Base-by-base conservation (phyloP, 192 early-diverging fungal species). In the Helicostylum pulchrum region DNA sequence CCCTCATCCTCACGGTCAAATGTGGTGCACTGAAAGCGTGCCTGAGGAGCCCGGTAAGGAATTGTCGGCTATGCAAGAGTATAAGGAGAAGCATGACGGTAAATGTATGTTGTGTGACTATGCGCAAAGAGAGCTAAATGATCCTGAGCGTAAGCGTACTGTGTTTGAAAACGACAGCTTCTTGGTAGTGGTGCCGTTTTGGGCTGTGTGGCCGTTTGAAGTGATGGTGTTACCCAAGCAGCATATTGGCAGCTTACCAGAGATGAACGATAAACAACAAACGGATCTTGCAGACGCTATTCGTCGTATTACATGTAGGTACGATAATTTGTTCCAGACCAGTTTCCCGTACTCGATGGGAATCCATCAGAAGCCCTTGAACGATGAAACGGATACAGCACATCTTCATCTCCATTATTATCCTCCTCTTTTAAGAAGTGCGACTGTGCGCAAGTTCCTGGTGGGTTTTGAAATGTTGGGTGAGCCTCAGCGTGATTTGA, bases 271-370 rank as follows among this genome's bases (percentile, higher is more conserved):
- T 17, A 7, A 50, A 36, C 85, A 93, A 70, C 72, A 78, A 58
- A 23, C 64, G 15, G 87, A 91, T 61, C 73, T 96, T 30, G 93
- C 95, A 2, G 85, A 88, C 56, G 86, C 90, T 44, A 66, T 97
- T 12, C 78, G 86, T 9, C 76, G 82, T 6, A 79, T 96, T 11
- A 91, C 94, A 4, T 88, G 85, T 54, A 84, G 88, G 9, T 99
- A 99, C 77, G 96, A 99, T 67, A 95, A 96, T 68, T 51, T 99
- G 19, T 99, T 99, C 70, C 55, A 85, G 54, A 89, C 85, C 66
- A 88, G 87, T 21, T 99, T 99, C 75, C 95, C 96, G 0, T 99
- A 99, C 74, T 94, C 92, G 2, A 96, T 96, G 94, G 96, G 96
- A 1, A 71, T 99, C 57, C 96, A 99, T 74, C 89, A 92, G 57